Base-by-base conservation (phyloP, 164 flowering plant genomes). In the Santalum album region DNA sequence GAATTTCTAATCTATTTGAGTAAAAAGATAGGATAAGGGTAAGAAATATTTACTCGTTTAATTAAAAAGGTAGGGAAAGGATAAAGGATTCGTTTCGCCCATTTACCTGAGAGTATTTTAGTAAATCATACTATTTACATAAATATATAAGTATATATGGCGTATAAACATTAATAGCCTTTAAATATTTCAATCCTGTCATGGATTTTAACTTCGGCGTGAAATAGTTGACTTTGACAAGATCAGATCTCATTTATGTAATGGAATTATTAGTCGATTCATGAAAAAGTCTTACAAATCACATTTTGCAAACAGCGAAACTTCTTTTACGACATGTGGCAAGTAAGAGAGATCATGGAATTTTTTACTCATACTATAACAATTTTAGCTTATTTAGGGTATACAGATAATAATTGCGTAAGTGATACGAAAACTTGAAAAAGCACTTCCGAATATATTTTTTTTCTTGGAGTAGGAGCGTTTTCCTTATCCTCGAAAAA, bases 401-500 rank as follows among this genome's bases (percentile, higher is more conserved):
- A 43, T 43, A 43, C 19, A 16, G 14, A 43, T 43, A 16, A 6
- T 43, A 12, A 43, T 43, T 43, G 47, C 3, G n/a, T 6, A 16
- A 12, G 47, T 16, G 47, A 43, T 43, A 43, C 5, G 5, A 12
- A 20, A 5, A 20, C n/a, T 12, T 16, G 47, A 12, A 12, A 43
- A 20, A 43, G 47, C 21, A 43, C 47, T 4, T 17, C 15, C 5
- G 47, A 12, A 16, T 43, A 43, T 43, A 12, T 4, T 17, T 43
- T 43, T 14, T 43, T 43, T 19, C 3, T 16, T 43, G 47, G 14
- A 5, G 5, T 5, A 16, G 47, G 19, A 17, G 19, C 47, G 12
- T 16, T 43, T 43, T 43, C 65, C 6, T 56, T 49, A 60, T 22
- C 11, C n/a, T 56, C 62, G 25, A 51, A 52, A 43, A 66, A 66